Conservation (phyloP, 139 green algal species). For the Chlamydomonas eustigma region DNA sequence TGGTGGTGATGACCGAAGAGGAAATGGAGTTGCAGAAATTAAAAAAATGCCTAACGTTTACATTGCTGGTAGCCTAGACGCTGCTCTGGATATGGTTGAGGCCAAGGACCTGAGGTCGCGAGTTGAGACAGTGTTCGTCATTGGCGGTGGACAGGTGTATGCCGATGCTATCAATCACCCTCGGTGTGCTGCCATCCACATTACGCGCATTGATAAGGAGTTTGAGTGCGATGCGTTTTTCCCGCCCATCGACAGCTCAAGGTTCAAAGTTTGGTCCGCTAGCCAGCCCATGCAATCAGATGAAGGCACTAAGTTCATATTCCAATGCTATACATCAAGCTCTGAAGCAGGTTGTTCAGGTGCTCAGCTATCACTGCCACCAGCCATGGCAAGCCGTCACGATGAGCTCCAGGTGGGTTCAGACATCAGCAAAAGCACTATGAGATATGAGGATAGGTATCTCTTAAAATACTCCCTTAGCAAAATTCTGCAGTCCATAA, state of each 20-base stretch:
- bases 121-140: conserved; percentile 92
- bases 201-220: conserved; percentile 55
- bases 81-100: conserved; percentile 66
- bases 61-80: conserved; percentile 59
- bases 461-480: too few species aligned
- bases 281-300: conserved; percentile 29
- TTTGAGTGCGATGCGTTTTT: conserved; percentile 91
- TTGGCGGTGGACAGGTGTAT: conserved; percentile 86
- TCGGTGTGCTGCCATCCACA: conserved; percentile 79
- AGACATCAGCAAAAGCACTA: neutral
- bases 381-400: conserved; percentile 54
- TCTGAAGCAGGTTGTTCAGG: neutral
- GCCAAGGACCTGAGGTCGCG: conserved; percentile 10
- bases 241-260: conserved; percentile 52
- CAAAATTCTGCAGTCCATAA: too few species aligned
- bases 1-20: neutral
- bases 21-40: neutral
- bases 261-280: conserved; percentile 72
- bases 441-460: too few species aligned
- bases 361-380: conserved; percentile 14
- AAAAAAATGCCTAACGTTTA: conserved; percentile 43
- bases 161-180: conserved; percentile 64
- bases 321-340: conserved; percentile 66
- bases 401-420: conserved; percentile 81
- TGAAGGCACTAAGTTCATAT: conserved; percentile 53